These are phyloP conservation scores for Aspergillus proliferans DNA, from an alignment of 2,329 filamentous ascomycete genomes.

Conservation along the genomic window DNA sequence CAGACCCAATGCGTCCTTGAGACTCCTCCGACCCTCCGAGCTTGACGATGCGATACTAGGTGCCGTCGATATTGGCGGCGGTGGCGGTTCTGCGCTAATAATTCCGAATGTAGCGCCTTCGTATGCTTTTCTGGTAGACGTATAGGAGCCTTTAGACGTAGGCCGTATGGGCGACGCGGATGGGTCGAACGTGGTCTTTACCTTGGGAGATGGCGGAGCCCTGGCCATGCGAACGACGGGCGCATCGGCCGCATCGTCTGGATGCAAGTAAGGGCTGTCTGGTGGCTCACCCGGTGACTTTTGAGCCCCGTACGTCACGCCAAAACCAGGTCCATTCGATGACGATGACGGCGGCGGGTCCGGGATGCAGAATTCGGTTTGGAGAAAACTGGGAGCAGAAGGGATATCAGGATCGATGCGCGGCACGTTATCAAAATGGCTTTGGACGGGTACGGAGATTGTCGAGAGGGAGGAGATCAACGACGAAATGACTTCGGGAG, in stretches of 20 bases:
- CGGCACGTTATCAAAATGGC: constrained; percentile 60
- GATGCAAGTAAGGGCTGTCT: constrained; percentile 45
- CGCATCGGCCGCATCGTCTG: constrained; percentile 54
- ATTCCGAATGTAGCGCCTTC: constrained; percentile 35
- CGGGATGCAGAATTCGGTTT: constrained; percentile 22
- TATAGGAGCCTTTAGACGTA: constrained; percentile 32
- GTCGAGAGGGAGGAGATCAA: constrained; percentile 57
- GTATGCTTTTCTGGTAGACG: constrained; percentile 25
- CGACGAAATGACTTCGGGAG: constrained; percentile 49
- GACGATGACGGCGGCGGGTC: constrained; percentile 11
- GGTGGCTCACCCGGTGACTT: constrained; percentile 47
- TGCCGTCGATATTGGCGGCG: constrained; percentile 28
- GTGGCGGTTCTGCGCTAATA: constrained; percentile 35
- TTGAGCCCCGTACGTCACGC: constrained; percentile 67
- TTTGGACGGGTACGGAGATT: constrained; percentile 58
- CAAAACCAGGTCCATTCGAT: constrained; percentile 46
- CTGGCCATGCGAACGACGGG: constrained; percentile 78
- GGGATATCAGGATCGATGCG: constrained; percentile 35
- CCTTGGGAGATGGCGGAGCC: constrained; percentile 68
- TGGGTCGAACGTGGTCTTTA: constrained; percentile 48
- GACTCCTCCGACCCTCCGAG: constrained; percentile 32
- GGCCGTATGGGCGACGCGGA: constrained; percentile 25
- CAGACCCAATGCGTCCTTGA: constrained; percentile 29
- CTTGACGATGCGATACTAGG: constrained; percentile 36
- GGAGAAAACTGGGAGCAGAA: constrained; percentile 24